These are phyloP conservation scores for Macrocybe gigantea DNA, from an alignment of 768 basidiomycete genomes.

Conservation along the genomic window DNA sequence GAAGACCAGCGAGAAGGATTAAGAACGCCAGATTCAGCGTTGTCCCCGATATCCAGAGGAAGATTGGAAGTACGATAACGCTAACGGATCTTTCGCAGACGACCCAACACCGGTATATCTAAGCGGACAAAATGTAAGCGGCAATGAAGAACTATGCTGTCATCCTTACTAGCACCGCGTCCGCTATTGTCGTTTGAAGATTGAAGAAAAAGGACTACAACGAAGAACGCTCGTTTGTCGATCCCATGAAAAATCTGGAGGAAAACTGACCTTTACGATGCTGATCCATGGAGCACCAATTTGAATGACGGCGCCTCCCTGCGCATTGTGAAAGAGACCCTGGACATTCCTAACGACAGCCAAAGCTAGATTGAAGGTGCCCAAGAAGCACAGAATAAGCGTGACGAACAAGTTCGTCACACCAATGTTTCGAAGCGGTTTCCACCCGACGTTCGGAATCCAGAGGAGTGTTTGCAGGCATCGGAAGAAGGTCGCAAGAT, in stretches of 20 bases:
- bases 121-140: neutral
- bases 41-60: neutral
- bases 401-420: neutral
- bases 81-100: neutral
- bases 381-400: neutral
- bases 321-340: neutral
- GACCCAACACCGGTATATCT: neutral
- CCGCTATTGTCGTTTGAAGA: neutral
- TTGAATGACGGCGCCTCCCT: neutral
- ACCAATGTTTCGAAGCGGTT: neutral
- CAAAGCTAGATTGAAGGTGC: neutral
- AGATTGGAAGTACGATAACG: neutral
- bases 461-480: slow-evolving; percentile 9
- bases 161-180: neutral
- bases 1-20: neutral
- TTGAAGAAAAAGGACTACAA: neutral
- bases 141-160: neutral
- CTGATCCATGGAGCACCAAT: neutral
- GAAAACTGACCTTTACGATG: neutral
- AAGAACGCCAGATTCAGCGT: neutral
- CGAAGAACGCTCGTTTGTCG: too few relatives aligned
- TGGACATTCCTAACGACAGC: neutral
- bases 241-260: too few relatives aligned
- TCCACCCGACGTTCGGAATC: neutral
- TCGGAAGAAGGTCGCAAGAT: slow-evolving; percentile 12